Evolutionary conservation across 805 yeast genomes (phyloP).

Genomic region (Lipomyces yamadae): DNA sequence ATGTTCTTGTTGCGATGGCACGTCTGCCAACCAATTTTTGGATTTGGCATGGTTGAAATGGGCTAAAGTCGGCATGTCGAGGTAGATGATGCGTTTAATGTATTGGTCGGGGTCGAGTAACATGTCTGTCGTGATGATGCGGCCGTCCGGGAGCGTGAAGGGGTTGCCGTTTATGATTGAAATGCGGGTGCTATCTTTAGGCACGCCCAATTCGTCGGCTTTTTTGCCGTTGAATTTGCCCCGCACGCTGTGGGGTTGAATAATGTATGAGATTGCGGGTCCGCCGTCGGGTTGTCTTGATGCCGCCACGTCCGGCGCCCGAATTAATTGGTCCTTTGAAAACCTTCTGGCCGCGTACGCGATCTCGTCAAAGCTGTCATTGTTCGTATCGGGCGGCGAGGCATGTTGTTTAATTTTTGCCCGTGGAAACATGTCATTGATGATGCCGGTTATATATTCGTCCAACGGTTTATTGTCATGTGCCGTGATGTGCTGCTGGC

Average conservation of each 20-base stretch:
- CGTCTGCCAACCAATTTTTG: conserved; percentile 28
- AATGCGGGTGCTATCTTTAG: conserved; percentile 64
- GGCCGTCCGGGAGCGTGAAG: conserved; percentile 65
- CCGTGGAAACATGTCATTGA: conserved; percentile 19
- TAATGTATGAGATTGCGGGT: conserved; percentile 66
- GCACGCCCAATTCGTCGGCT: conserved; percentile 73
- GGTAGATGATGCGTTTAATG: conserved; percentile 64
- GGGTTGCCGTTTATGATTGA: conserved; percentile 63
- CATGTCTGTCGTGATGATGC: conserved; percentile 63
- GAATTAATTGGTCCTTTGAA: conserved; percentile 10
- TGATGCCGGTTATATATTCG: conserved; percentile 36
- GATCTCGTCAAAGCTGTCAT: conserved; percentile 15
- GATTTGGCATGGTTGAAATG: conserved; percentile 48
- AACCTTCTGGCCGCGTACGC: neutral
- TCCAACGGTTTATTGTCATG: neutral
- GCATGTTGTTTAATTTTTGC: too few species aligned
- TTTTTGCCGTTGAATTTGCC: conserved; percentile 74
- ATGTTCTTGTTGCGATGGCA: conserved; percentile 9
- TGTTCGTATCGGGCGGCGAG: neutral
- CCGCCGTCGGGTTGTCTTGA: conserved; percentile 40
- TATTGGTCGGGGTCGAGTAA: conserved; percentile 67
- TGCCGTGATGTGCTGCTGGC: neutral
- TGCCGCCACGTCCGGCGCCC: conserved; percentile 11
- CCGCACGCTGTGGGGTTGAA: conserved; percentile 67
- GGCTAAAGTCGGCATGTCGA: conserved; percentile 69